Evolutionary conservation across 129 eudicot species (phyloP), one percentile per base, ranked within the genome.

Genomic region (Tagetes erecta): DNA sequence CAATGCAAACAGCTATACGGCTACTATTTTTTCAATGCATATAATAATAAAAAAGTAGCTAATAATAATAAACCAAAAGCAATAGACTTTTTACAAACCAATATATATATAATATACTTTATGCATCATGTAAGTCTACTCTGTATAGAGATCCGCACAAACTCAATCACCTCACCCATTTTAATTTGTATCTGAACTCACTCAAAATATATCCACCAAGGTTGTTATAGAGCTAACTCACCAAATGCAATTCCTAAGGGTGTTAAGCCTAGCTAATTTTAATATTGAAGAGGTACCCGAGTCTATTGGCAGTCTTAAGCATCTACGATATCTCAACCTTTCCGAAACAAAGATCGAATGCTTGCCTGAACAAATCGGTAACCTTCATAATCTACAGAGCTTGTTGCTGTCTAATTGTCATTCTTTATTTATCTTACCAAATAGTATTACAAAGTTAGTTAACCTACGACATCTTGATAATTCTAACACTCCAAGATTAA

Each of bases 271-370:
- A n/a, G 7, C 49, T 37, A 0, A 6, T 64, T 64, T n/a, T 64
- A 3, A 5, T 0, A 39, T 64, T 20, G 40, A 1, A 39, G 37
- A 66, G 37, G 6, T 66, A 66, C 71, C 71, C 41, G 0, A 6
- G 2, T 40, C 52, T 3, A 8, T 66, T 42, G 38, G 53, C 8
- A 20, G 14, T 8, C 71, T 66, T 44, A 66, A 66, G 53, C 71
- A 66, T 66, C 1, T 66, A n/a, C 9, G 52, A 33, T 66, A 66
- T 53, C 71, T 66, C 66, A 60, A 60, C 3, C 11, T 60, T 2
- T 60, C 66, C 20, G 3, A 60, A 2, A 60, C 66, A 0, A 1
- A 6, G 0, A 66, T 66, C n/a, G 8, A 4, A 66, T n/a, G 71
- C 6, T 66, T 66, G 8, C 71, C 71, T 4, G 71, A 66, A 20